phyloP scores from a whole-genome alignment of 2,329 filamentous ascomycete genomes.

The Claviceps sp. region DNA sequence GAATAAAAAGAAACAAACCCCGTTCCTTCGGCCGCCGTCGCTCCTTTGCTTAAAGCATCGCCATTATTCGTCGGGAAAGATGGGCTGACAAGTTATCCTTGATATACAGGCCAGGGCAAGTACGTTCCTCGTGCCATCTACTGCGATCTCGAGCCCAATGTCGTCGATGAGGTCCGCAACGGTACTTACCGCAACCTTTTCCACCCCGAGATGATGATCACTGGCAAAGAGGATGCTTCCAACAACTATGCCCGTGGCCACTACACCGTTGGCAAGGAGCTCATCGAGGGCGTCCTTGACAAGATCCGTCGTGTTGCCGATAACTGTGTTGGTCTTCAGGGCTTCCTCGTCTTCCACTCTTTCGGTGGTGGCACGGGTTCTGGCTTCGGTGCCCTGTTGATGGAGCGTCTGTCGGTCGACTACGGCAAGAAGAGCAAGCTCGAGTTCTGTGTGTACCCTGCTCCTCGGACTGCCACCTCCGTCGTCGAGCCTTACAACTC shows the following conservation, averaged over 20 bases:
- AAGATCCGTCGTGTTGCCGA: slow-evolving; percentile 96
- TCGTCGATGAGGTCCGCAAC: slow-evolving; percentile 97
- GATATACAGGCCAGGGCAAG: slow-evolving; percentile 74
- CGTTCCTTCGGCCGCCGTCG: not conserved
- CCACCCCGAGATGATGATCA: slow-evolving; percentile 99
- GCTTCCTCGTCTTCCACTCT: slow-evolving; percentile 99
- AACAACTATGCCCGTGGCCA: slow-evolving; percentile 99
- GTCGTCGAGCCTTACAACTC: slow-evolving; percentile 99
- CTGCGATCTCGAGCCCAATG: slow-evolving; percentile 98
- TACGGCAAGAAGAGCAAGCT: slow-evolving; percentile 99
- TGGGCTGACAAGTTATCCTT: slow-evolving; percentile 1
- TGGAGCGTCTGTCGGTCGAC: slow-evolving; percentile 98
- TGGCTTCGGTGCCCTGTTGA: slow-evolving; percentile 92
- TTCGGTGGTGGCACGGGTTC: slow-evolving; percentile 98
- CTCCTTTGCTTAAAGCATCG: not conserved
- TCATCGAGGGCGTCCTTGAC: slow-evolving; percentile 95
- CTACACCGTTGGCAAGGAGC: slow-evolving; percentile 99
- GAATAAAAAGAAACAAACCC: not conserved
- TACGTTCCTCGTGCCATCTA: slow-evolving; percentile 99
- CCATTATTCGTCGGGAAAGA: not conserved
- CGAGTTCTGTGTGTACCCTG: slow-evolving; percentile 98
- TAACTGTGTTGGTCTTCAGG: slow-evolving; percentile 95
- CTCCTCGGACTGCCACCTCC: slow-evolving; percentile 90
- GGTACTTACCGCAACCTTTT: slow-evolving; percentile 92
- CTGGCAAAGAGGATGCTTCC: slow-evolving; percentile 98